Conservation (phyloP, 345 rosid species). For the Luvunga scandens region DNA sequence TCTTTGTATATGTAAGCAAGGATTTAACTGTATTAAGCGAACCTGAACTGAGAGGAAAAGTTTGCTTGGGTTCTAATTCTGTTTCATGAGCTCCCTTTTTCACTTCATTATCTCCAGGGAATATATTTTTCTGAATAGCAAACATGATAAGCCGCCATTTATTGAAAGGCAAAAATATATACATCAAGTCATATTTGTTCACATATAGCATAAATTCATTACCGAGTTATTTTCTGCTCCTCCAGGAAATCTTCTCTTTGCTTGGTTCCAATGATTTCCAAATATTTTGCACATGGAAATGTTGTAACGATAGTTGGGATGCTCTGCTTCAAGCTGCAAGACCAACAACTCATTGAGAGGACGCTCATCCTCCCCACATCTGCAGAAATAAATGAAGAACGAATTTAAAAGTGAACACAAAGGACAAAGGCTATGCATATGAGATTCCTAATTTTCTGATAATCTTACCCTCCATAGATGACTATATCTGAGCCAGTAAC, state of each 20-base stretch:
- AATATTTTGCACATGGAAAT: conserved; percentile 39
- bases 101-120: conserved; percentile 8
- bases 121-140: conserved; percentile 24
- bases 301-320: conserved; percentile 30
- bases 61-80: conserved; percentile 30
- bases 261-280: conserved; percentile 48
- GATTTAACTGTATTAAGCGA: neutral
- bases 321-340: conserved; percentile 48
- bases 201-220: neutral
- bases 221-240: conserved; percentile 30
- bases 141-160: neutral
- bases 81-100: conserved; percentile 20
- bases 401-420: neutral
- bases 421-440: neutral
- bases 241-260: conserved; percentile 28
- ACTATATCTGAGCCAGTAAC: conserved; percentile 39
- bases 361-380: conserved; percentile 77
- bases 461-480: conserved; percentile 66
- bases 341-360: conserved; percentile 65
- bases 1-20: neutral
- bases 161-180: conserved; percentile 9
- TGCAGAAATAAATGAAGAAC: conserved; percentile 10
- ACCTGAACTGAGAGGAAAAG: conserved; percentile 40
- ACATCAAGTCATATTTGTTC: neutral
- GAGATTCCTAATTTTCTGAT: neutral